Evolutionary conservation across 2,329 filamentous ascomycete species (phyloP).

Genomic region (Apiospora hydei): DNA sequence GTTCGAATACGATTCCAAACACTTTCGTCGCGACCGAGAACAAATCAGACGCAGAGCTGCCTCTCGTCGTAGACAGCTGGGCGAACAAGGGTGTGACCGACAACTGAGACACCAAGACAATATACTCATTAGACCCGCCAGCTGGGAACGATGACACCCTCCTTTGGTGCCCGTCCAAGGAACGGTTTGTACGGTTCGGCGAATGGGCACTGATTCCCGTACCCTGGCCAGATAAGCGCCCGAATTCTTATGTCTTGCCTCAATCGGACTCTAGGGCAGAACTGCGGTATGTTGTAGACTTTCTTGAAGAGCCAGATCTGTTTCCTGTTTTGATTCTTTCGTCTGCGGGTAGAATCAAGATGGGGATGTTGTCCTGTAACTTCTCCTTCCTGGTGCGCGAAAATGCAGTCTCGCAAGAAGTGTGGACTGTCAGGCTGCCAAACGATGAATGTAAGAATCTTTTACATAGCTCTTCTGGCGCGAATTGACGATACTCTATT

Average conservation of each 20-base stretch:
- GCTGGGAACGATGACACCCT: too few species aligned
- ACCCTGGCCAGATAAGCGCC: not conserved
- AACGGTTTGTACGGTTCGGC: not conserved
- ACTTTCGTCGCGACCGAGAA: not conserved
- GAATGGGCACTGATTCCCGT: not conserved
- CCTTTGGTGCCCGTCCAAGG: too few species aligned
- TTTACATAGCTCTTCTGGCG: too few species aligned
- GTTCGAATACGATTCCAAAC: too few species aligned
- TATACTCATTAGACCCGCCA: too few species aligned
- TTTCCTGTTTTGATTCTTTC: not conserved
- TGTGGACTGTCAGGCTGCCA: not conserved
- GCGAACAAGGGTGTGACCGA: not conserved
- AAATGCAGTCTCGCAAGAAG: not conserved
- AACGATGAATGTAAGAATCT: not conserved
- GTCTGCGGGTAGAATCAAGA: not conserved
- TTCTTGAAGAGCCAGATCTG: not conserved
- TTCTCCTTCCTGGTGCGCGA: not conserved
- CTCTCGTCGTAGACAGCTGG: not conserved
- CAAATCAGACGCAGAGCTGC: not conserved
- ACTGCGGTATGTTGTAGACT: not conserved
- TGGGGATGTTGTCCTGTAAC: not conserved
- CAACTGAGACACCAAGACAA: not conserved
- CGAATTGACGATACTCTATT: not conserved
- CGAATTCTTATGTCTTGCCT: not conserved
- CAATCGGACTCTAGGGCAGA: not conserved